phyloP scores from a whole-genome alignment of 257 asterid species.

The Misopates orontium region DNA sequence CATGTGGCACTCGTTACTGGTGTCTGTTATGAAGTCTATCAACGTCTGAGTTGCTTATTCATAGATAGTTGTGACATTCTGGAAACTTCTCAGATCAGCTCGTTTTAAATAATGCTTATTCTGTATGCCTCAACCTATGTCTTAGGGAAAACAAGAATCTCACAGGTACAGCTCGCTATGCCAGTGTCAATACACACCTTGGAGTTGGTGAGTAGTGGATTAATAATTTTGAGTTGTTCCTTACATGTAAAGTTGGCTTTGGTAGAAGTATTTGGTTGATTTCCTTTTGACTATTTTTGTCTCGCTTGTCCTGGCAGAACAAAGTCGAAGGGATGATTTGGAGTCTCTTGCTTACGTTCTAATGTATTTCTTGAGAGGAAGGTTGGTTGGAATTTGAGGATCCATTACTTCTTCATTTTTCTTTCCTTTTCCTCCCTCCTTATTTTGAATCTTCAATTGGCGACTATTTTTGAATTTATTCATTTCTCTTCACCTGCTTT shows the following conservation, averaged over 20 bases:
- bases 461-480: constrained; percentile 17
- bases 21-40: background rate
- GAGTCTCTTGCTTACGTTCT: constrained; percentile 96
- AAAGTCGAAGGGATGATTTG: constrained; percentile 95
- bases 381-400: constrained; percentile 57
- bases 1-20: background rate
- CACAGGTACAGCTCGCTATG: constrained; percentile 96
- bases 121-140: constrained; percentile 20
- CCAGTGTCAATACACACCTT: constrained; percentile 90
- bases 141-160: constrained; percentile 97
- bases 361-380: constrained; percentile 96
- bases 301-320: constrained; percentile 55
- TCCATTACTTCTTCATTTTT: constrained; percentile 17
- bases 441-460: constrained; percentile 5
- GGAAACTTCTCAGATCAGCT: constrained; percentile 5
- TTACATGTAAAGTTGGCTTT: constrained; percentile 13
- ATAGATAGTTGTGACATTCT: background rate
- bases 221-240: constrained; percentile 11
- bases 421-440: constrained; percentile 19
- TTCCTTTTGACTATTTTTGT: constrained; percentile 14
- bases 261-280: constrained; percentile 12
- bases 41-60: background rate
- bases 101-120: constrained; percentile 11
- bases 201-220: constrained; percentile 77
- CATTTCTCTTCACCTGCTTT: constrained; percentile 18